phyloP scores from a whole-genome alignment of 331 rosid genomes.

The Spiraea crenata region DNA sequence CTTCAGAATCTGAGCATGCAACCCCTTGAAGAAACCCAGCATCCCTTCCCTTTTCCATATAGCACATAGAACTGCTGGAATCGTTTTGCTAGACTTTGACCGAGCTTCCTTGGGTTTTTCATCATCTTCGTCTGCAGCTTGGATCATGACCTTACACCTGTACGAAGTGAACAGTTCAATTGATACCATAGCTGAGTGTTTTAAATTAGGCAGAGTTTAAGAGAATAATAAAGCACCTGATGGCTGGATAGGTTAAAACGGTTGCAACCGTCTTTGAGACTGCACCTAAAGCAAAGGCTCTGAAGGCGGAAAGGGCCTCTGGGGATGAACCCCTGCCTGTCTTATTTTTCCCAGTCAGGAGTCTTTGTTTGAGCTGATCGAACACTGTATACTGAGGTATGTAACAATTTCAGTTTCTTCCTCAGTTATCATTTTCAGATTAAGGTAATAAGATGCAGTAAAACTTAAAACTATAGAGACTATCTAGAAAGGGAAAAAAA shows the following conservation, averaged over 20 bases:
- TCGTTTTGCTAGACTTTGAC: slow-evolving; percentile 51
- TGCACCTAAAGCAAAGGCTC: slow-evolving; percentile 85
- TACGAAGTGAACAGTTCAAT: slow-evolving; percentile 18
- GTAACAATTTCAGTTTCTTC: slow-evolving; percentile 28
- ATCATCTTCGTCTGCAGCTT: slow-evolving; percentile 68
- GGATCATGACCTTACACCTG: slow-evolving; percentile 99
- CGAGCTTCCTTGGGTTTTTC: slow-evolving; percentile 35
- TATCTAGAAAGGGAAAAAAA: background rate
- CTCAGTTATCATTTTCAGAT: slow-evolving; percentile 15
- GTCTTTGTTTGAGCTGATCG: slow-evolving; percentile 84
- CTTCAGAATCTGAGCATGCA: slow-evolving; percentile 94
- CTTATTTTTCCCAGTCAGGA: slow-evolving; percentile 40
- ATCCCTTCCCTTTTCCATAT: slow-evolving; percentile 91
- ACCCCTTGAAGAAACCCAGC: slow-evolving; percentile 84
- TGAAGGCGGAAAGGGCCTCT: slow-evolving; percentile 70
- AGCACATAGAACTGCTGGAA: slow-evolving; percentile 44
- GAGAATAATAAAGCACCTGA: slow-evolving; percentile 57
- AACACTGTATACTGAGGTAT: slow-evolving; percentile 82
- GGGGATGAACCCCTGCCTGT: slow-evolving; percentile 50
- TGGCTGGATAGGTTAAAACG: slow-evolving; percentile 87
- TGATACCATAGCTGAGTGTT: slow-evolving; percentile 21
- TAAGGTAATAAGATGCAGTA: slow-evolving; percentile 1
- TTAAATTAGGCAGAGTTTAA: slow-evolving; percentile 9
- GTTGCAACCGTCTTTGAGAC: slow-evolving; percentile 87
- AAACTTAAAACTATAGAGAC: background rate